Conservation (phyloP, 495 filamentous ascomycete genomes). For the Cercophora samala region DNA sequence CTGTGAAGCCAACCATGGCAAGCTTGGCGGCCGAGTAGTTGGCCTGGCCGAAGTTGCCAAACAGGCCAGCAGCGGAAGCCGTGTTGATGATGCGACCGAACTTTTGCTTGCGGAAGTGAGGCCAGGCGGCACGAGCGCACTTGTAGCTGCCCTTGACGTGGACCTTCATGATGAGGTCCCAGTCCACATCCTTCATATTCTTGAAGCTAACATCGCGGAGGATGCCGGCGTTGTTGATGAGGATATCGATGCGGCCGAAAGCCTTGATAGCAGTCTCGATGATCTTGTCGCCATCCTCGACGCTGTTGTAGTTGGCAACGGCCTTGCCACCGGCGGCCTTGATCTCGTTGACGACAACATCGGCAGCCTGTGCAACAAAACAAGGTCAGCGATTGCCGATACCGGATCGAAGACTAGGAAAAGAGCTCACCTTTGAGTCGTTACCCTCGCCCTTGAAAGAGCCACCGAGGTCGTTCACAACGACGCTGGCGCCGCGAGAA, state of each 20-base stretch:
- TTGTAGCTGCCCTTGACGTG: constrained; percentile 96
- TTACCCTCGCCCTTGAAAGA: constrained; percentile 93
- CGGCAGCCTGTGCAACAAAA: constrained; percentile 64
- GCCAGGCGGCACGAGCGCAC: constrained; percentile 95
- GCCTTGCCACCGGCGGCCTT: constrained; percentile 89
- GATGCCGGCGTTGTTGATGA: constrained; percentile 98
- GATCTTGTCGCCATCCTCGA: constrained; percentile 90
- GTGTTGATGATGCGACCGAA: constrained; percentile 96
- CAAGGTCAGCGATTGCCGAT: neutral
- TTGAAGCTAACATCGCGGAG: constrained; percentile 95
- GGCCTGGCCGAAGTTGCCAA: constrained; percentile 92
- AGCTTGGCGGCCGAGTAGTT: constrained; percentile 99
- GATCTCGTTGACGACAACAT: constrained; percentile 95
- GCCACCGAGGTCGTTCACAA: constrained; percentile 94
- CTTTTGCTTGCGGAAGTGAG: constrained; percentile 97
- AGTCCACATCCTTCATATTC: constrained; percentile 97
- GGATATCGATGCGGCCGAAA: constrained; percentile 89
- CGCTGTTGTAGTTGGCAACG: constrained; percentile 96
- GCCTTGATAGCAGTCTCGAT: constrained; percentile 93
- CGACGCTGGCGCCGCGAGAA: constrained; percentile 88
- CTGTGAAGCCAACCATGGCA: constrained; percentile 94
- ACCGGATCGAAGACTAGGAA: neutral
- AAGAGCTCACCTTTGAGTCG: constrained; percentile 66
- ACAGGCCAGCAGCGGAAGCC: constrained; percentile 89
- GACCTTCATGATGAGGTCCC: constrained; percentile 91